Percentiles rank a stretch among this genome's conserved stretches.
Conservation (phyloP, 2,329 filamentous ascomycete species). For the Cladophialophora carrionii region DNA sequence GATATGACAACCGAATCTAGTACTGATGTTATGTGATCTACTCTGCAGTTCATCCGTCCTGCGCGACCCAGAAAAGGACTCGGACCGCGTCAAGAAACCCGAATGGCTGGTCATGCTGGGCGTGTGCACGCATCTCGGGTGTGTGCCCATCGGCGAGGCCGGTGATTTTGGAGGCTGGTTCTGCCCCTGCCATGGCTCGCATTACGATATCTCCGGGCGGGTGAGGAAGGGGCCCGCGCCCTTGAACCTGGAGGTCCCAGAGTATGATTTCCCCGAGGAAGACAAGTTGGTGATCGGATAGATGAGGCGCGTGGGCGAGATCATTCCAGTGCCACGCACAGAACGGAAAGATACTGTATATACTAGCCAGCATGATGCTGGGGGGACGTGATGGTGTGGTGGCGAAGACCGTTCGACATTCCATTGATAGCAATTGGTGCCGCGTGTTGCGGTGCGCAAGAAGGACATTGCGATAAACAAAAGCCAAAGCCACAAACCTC, state of each 20-base stretch:
- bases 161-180: slow-evolving; percentile 99
- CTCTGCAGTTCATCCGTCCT: slow-evolving; percentile 64
- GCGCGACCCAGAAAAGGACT: slow-evolving; percentile 88
- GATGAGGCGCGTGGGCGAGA: slow-evolving; percentile 37
- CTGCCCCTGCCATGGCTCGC: slow-evolving; percentile 99
- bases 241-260: slow-evolving; percentile 93
- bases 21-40: not conserved
- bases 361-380: slow-evolving; percentile 32
- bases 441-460: not conserved
- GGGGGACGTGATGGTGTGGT: slow-evolving; percentile 7
- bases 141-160: slow-evolving; percentile 97
- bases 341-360: slow-evolving; percentile 28
- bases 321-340: not conserved
- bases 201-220: slow-evolving; percentile 99
- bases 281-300: slow-evolving; percentile 92
- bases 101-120: slow-evolving; percentile 99
- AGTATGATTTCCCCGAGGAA: slow-evolving; percentile 91
- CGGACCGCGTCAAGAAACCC: slow-evolving; percentile 93
- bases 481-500: not conserved
- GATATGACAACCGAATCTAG: not conserved
- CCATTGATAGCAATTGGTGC: not conserved
- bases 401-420: not conserved
- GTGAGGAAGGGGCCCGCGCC: slow-evolving; percentile 97
- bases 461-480: not conserved
- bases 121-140: slow-evolving; percentile 98